Evolutionary conservation across 2,329 filamentous ascomycete species (phyloP).

Genomic region (Periconia digitata): DNA sequence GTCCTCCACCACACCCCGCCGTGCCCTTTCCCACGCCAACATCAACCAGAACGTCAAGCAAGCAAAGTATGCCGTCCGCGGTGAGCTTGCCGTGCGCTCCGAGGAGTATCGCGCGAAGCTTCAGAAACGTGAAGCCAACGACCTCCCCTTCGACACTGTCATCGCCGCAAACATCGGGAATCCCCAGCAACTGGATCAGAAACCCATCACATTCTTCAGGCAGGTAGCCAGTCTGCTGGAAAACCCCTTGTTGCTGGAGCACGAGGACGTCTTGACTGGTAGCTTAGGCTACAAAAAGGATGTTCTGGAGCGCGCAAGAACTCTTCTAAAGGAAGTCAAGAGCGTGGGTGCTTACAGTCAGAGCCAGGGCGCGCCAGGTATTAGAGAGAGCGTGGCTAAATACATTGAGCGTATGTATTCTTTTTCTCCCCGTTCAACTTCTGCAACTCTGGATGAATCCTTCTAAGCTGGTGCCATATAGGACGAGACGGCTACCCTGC

Average conservation of each 20-base stretch:
- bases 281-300: conserved; percentile 85
- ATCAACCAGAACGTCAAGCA: conserved; percentile 88
- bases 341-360: conserved; percentile 97
- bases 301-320: conserved; percentile 80
- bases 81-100: conserved; percentile 90
- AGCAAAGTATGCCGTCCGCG: conserved; percentile 94
- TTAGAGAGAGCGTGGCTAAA: conserved; percentile 85
- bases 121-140: conserved; percentile 58
- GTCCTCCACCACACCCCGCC: conserved; percentile 43
- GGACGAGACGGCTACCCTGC: conserved; percentile 86
- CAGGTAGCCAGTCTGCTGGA: conserved; percentile 93
- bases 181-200: conserved; percentile 97
- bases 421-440: fast-evolving
- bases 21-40: conserved; percentile 72
- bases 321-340: conserved; percentile 78
- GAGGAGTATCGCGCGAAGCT: conserved; percentile 84
- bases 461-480: conserved; percentile 39
- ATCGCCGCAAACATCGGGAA: conserved; percentile 99
- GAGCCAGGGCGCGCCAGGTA: conserved; percentile 82
- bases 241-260: conserved; percentile 81
- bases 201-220: conserved; percentile 98
- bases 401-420: conserved; percentile 78
- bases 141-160: conserved; percentile 83
- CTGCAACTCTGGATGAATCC: too few species aligned
- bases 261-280: conserved; percentile 75